These are phyloP conservation scores for Asterochloris sp. DNA, from an alignment of 139 green algal species.

Conservation along the genomic window DNA sequence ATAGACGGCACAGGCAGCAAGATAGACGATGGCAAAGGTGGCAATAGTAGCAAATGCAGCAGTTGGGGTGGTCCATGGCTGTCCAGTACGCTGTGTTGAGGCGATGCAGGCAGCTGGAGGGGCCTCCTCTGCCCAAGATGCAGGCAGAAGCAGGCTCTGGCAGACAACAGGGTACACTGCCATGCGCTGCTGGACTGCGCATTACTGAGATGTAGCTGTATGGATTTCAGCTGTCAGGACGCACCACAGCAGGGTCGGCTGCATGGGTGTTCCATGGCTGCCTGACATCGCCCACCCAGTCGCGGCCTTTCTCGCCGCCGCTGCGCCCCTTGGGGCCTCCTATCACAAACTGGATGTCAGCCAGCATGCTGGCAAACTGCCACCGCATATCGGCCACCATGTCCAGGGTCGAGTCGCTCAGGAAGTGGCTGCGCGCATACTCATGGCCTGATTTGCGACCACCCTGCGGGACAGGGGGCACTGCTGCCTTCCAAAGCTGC, in stretches of 20 bases:
- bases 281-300: constrained; percentile 46
- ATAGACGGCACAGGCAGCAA: no score
- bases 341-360: constrained; percentile 60
- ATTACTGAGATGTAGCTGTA: background rate
- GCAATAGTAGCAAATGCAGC: no score
- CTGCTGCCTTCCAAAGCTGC: background rate
- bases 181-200: background rate
- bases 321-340: background rate
- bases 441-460: constrained; percentile 12
- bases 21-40: no score
- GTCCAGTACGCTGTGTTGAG: no score
- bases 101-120: no score
- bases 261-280: constrained; percentile 48
- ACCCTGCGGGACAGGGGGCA: background rate
- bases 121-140: no score
- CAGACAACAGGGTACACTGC: no score
- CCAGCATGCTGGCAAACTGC: constrained; percentile 84
- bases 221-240: background rate
- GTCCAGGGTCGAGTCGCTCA: constrained; percentile 63
- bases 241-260: constrained; percentile 30
- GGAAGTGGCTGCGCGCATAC: constrained; percentile 33
- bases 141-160: no score
- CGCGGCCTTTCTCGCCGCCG: background rate
- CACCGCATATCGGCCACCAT: constrained; percentile 75
- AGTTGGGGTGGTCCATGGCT: no score